phyloP scores from a whole-genome alignment of 2,329 filamentous ascomycete species.

The Pleurostoma richardsiae region DNA sequence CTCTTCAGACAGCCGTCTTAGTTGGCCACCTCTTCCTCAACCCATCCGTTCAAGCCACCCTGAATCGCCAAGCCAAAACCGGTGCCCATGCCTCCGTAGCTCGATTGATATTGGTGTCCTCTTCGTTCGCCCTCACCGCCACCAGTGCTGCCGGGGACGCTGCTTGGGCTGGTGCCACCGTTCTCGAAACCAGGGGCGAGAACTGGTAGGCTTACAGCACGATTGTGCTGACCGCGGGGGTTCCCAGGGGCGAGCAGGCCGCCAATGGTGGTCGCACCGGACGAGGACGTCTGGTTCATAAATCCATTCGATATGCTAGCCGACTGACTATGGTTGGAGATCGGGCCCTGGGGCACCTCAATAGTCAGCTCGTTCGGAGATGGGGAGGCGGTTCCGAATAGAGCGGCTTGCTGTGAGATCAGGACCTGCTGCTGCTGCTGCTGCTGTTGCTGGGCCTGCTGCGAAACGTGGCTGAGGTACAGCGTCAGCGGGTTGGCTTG shows the following conservation, averaged over 20 bases:
- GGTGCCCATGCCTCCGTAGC: conserved; percentile 54
- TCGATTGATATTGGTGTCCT: conserved; percentile 62
- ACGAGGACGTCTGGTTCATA: conserved; percentile 42
- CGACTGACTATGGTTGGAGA: conserved; percentile 59
- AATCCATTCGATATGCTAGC: conserved; percentile 63
- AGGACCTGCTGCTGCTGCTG: conserved; percentile 68
- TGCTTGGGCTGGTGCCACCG: conserved; percentile 46
- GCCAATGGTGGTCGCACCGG: conserved; percentile 65
- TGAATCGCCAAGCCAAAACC: conserved; percentile 60
- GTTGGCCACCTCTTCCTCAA: conserved; percentile 61
- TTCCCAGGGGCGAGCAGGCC: conserved; percentile 71
- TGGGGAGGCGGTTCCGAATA: conserved; percentile 70
- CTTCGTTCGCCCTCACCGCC: conserved; percentile 48
- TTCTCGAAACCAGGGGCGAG: conserved; percentile 61
- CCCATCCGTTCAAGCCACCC: conserved; percentile 61
- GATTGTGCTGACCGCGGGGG: conserved; percentile 58
- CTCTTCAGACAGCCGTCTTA: conserved; percentile 23
- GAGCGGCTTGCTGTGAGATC: conserved; percentile 70
- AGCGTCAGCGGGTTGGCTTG: conserved; percentile 87
- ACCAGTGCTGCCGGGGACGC: conserved; percentile 36
- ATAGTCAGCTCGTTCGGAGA: conserved; percentile 52
- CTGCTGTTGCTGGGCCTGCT: conserved; percentile 68
- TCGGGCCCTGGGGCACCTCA: conserved; percentile 56
- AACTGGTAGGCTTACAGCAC: conserved; percentile 82
- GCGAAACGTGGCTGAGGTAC: conserved; percentile 81